These are phyloP conservation scores for Setaria italica DNA, from an alignment of 202 grass and related monocot genomes.

Conservation along the genomic window DNA sequence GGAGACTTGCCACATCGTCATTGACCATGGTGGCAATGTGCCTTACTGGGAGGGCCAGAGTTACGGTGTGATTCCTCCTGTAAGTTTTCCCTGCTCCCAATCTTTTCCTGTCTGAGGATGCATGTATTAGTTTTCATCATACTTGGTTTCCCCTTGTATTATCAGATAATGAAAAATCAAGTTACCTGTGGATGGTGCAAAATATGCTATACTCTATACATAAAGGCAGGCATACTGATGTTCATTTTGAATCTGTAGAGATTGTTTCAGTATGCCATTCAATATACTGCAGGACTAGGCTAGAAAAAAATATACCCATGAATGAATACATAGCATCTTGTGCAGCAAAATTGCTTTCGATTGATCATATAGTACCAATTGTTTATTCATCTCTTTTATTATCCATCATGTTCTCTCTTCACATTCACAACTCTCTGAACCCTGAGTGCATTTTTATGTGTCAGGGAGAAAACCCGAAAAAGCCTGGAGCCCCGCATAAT, in stretches of 20 bases:
- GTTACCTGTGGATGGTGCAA: background rate
- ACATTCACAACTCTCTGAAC: slow-evolving; percentile 11
- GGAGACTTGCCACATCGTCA: slow-evolving; percentile 93
- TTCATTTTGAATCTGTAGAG: background rate
- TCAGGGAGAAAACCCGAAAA: slow-evolving; percentile 96
- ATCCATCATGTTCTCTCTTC: background rate
- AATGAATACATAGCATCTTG: background rate
- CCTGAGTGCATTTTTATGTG: slow-evolving; percentile 37
- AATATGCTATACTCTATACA: background rate
- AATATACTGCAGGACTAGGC: background rate
- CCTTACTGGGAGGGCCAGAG: slow-evolving; percentile 99
- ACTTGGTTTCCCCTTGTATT: background rate
- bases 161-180: background rate
- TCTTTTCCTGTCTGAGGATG: background rate
- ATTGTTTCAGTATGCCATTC: background rate
- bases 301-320: background rate
- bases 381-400: background rate
- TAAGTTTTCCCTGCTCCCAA: slow-evolving; percentile 23
- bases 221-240: background rate
- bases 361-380: background rate
- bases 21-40: slow-evolving; percentile 87
- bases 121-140: background rate
- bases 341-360: background rate
- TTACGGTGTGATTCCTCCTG: slow-evolving; percentile 89
- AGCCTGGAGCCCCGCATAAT: slow-evolving; percentile 86